phyloP scores from a whole-genome alignment of 192 early-diverging fungal genomes.

The Obelidium mucronatum region DNA sequence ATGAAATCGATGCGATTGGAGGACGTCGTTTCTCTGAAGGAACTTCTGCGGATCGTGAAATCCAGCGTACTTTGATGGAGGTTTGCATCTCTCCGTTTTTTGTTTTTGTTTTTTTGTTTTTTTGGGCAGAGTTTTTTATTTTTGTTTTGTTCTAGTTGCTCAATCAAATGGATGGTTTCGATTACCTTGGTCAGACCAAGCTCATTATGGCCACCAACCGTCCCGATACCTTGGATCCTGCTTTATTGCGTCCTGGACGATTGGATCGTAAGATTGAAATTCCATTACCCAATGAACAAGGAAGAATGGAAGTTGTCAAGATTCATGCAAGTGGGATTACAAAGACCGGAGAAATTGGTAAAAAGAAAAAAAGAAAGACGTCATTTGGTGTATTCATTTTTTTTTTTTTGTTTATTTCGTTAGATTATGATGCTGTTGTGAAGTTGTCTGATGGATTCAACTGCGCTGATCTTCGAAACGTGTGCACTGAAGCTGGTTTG shows the following conservation, averaged over 20 bases:
- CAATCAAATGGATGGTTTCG: conserved; percentile 99
- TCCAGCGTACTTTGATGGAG: conserved; percentile 99
- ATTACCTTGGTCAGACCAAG: conserved; percentile 96
- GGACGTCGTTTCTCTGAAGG: conserved; percentile 98
- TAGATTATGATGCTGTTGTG: conserved; percentile 97
- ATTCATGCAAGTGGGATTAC: conserved; percentile 94
- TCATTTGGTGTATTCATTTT: not conserved
- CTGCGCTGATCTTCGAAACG: conserved; percentile 97
- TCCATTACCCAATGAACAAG: conserved; percentile 98
- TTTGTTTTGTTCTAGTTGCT: conserved; percentile 63
- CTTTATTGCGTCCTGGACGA: conserved; percentile 94
- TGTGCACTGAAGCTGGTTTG: conserved; percentile 96
- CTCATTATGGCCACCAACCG: conserved; percentile 99
- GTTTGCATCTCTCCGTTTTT: conserved; percentile 36
- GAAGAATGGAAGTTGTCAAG: conserved; percentile 95
- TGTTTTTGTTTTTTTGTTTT: conserved; percentile 13
- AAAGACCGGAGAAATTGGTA: conserved; percentile 96
- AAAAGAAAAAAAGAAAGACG: not conserved
- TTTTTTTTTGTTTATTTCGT: not conserved
- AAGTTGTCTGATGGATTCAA: conserved; percentile 99
- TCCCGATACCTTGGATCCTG: conserved; percentile 98
- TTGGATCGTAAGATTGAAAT: conserved; percentile 99
- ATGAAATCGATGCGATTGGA: conserved; percentile 99
- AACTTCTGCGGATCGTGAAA: conserved; percentile 99
- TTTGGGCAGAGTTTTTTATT: not conserved